Conservation (phyloP, 352 stramenopile genomes). For the Phytophthora tubulina region DNA sequence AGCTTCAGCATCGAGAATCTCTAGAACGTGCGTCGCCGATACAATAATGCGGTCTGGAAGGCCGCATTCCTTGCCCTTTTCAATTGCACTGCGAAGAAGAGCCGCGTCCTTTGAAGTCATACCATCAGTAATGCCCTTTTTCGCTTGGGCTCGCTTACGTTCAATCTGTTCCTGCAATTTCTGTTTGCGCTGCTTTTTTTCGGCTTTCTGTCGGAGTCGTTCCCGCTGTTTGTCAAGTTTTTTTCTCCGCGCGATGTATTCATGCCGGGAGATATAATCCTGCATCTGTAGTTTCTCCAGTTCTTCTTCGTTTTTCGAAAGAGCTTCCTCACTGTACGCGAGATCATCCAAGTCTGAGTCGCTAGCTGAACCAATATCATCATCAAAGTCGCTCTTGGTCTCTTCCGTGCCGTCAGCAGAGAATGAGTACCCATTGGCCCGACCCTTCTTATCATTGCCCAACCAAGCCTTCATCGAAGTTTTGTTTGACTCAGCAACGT, state of each 20-base stretch:
- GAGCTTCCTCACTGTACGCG: slow-evolving; percentile 62
- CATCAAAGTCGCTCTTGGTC: slow-evolving; percentile 49
- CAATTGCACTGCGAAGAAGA: slow-evolving; percentile 64
- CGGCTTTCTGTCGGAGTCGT: slow-evolving; percentile 56
- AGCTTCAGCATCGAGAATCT: slow-evolving; percentile 79
- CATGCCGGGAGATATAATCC: slow-evolving; percentile 79
- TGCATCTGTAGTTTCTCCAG: slow-evolving; percentile 71
- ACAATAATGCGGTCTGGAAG: slow-evolving; percentile 73
- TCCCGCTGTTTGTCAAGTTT: slow-evolving; percentile 76
- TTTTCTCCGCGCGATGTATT: slow-evolving; percentile 84
- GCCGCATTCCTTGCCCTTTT: slow-evolving; percentile 79
- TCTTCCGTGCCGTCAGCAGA: slow-evolving; percentile 51
- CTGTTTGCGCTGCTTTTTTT: slow-evolving; percentile 76
- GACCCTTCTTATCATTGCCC: slow-evolving; percentile 65
- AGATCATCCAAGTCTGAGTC: slow-evolving; percentile 78
- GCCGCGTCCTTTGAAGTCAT: slow-evolving; percentile 68
- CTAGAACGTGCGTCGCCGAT: slow-evolving; percentile 76
- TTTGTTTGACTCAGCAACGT: slow-evolving; percentile 64
- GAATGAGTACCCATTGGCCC: slow-evolving; percentile 14
- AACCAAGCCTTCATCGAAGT: slow-evolving; percentile 67
- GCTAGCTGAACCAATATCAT: slow-evolving; percentile 50
- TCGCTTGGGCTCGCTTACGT: slow-evolving; percentile 60
- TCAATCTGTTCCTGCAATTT: slow-evolving; percentile 74
- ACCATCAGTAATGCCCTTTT: slow-evolving; percentile 75
- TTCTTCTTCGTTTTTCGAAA: slow-evolving; percentile 79